A percentile compares a stretch with the other conserved stretches of the same genome.
phyloP scores from a whole-genome alignment of 345 rosid genomes.

The Psidium guajava region DNA sequence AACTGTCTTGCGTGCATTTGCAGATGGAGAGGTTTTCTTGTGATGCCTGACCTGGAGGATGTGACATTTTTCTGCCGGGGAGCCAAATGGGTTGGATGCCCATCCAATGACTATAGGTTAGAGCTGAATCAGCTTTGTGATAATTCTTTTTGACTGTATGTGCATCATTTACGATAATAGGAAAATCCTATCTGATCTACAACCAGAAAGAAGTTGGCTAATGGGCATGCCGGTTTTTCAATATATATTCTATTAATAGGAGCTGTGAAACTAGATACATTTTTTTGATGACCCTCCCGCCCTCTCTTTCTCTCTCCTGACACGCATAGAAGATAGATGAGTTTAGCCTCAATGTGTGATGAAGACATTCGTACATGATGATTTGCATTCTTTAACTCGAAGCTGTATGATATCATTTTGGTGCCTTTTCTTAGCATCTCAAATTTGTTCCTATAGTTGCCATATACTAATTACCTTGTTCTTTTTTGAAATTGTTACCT shows the following conservation, averaged over 20 bases:
- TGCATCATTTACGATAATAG: background rate
- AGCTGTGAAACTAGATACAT: background rate
- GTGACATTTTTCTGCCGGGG: background rate
- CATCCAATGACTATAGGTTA: background rate
- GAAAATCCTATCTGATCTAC: background rate
- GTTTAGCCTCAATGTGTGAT: background rate
- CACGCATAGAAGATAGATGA: background rate
- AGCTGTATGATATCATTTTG: background rate
- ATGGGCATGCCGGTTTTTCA: background rate
- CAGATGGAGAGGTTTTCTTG: background rate
- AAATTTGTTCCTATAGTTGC: background rate
- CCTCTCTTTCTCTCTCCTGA: background rate
- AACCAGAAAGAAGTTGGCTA: background rate
- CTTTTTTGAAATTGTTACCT: background rate
- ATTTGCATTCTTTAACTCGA: background rate
- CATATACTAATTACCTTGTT: background rate
- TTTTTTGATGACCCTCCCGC: background rate
- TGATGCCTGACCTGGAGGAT: background rate
- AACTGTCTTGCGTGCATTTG: background rate
- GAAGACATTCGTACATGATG: background rate
- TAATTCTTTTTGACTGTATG: background rate
- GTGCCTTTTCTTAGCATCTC: background rate
- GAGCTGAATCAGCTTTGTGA: background rate
- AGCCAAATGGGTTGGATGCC: background rate
- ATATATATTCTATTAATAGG: background rate